These are phyloP conservation scores for Phaeoacremonium minimum DNA, from an alignment of 2,329 filamentous ascomycete species.

Conservation along the genomic window DNA sequence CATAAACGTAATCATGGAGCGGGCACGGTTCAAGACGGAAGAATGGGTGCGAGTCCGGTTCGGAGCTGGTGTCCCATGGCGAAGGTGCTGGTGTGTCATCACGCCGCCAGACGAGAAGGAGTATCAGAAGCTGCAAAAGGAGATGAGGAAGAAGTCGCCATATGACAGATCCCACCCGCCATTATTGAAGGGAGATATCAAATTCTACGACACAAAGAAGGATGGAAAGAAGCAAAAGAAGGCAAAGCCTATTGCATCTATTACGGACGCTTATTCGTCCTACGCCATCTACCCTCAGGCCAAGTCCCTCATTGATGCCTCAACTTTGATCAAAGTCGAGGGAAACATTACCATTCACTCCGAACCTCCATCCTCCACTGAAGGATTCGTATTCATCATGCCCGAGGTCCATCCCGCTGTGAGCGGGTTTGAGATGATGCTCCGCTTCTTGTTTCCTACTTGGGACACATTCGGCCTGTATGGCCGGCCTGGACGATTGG, in stretches of 20 bases:
- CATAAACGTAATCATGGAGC: constrained; percentile 84
- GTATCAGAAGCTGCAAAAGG: constrained; percentile 76
- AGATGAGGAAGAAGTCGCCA: constrained; percentile 72
- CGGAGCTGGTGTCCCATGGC: constrained; percentile 92
- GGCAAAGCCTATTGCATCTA: constrained; percentile 81
- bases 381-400: constrained; percentile 98
- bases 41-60: constrained; percentile 96
- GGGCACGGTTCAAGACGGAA: constrained; percentile 70
- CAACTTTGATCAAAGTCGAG: constrained; percentile 90
- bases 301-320: constrained; percentile 89
- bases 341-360: constrained; percentile 85
- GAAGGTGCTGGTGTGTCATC: constrained; percentile 94
- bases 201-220: constrained; percentile 81
- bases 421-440: constrained; percentile 90
- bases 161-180: constrained; percentile 71
- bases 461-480: constrained; percentile 93
- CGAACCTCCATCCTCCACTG: constrained; percentile 69
- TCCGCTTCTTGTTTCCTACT: constrained; percentile 87
- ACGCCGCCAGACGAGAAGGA: constrained; percentile 92
- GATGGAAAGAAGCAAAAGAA: constrained; percentile 81
- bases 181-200: constrained; percentile 79
- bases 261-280: constrained; percentile 84
- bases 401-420: constrained; percentile 90
- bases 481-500: constrained; percentile 78
- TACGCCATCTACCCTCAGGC: constrained; percentile 96